These are phyloP conservation scores for Colletotrichum sidae DNA, from an alignment of 2,329 filamentous ascomycete species.

Conservation along the genomic window DNA sequence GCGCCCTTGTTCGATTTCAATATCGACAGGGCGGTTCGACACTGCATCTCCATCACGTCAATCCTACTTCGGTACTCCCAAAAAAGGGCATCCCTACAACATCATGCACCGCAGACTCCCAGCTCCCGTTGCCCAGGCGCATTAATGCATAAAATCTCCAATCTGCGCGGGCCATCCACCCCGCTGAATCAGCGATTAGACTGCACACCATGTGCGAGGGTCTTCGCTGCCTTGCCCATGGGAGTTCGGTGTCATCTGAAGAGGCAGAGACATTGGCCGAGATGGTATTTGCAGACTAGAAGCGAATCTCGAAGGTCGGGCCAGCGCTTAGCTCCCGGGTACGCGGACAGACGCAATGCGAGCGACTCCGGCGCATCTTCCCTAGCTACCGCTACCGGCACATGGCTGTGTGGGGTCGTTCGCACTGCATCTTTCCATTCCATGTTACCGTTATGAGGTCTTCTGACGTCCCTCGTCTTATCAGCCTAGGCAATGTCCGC, in stretches of 20 bases:
- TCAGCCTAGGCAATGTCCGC: too few relatives aligned
- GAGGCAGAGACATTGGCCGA: constrained; percentile 9
- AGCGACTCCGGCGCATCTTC: too few relatives aligned
- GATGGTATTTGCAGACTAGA: constrained; percentile 3
- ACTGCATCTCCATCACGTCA: constrained; percentile 6
- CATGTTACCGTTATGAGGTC: too few relatives aligned
- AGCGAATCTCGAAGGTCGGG: constrained; percentile 14
- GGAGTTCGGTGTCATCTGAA: constrained; percentile 27
- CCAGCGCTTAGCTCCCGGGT: background rate
- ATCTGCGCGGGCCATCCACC: constrained; percentile 35
- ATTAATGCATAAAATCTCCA: constrained; percentile 36
- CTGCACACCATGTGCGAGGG: constrained; percentile 34
- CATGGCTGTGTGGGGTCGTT: too few relatives aligned
- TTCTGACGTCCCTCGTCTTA: too few relatives aligned
- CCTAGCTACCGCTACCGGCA: too few relatives aligned
- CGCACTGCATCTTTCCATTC: too few relatives aligned
- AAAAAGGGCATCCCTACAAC: background rate
- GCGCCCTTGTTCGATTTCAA: constrained; percentile 4
- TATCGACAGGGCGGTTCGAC: constrained; percentile 31
- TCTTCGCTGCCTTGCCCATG: constrained; percentile 35
- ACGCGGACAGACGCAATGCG: background rate
- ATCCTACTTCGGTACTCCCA: background rate
- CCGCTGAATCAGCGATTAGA: constrained; percentile 37
- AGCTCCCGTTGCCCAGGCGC: constrained; percentile 10
- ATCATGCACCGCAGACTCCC: too few relatives aligned